Base-by-base conservation (phyloP, 768 basidiomycete genomes). In the Mycena metata region DNA sequence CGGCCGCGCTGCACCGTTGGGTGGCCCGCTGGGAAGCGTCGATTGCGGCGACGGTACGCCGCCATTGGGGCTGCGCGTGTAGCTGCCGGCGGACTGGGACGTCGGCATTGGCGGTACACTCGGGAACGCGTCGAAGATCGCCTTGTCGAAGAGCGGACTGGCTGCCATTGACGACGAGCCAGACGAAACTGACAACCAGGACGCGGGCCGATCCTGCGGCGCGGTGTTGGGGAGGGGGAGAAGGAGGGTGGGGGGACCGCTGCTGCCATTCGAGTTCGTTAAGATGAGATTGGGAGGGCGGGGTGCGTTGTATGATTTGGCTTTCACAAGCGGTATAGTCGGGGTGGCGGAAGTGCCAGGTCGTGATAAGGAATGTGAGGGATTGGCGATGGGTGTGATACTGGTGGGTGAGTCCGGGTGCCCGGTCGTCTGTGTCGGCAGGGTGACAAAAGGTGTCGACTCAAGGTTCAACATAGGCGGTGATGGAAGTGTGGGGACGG, bases 61-160 rank as follows among this genome's bases (percentile, higher is more conserved):
- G 39, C 39, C 9, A 10, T 2, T 10, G 39, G 39, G 9, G 39
- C 39, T 39, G 39, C 39, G 39, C 39, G 39, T 11, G 39, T 39
- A 39, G 39, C 11, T 39, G 51, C 26, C 33, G 36, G 45, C 10
- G 6, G 49, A 19, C 36, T 51, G 60, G 43, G 79, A 73, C 2
- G 86, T 85, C 7, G 83, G 76, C 19, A 81, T 82, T 52, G 84
- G 81, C 2, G 92, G 91, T 7, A 93, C 91, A 39, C 86, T 86
- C 24, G 92, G 92, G 78, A 93, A 93, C 9, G 90, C 86, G 65
- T 92, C 91, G 70, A 90, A 91, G 24, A 91, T 78, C 13, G 86
- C 86, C 67, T 82, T 80, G 73, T 90, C 89, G 47, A 92, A 85
- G 26, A 84, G 72, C 56, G 79, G 88, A 68, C 82, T 88, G 69